A percentile compares a stretch with the other conserved stretches of the same genome.
phyloP scores from a whole-genome alignment of 129 eudicot species.

The Scalesia atractyloides region DNA sequence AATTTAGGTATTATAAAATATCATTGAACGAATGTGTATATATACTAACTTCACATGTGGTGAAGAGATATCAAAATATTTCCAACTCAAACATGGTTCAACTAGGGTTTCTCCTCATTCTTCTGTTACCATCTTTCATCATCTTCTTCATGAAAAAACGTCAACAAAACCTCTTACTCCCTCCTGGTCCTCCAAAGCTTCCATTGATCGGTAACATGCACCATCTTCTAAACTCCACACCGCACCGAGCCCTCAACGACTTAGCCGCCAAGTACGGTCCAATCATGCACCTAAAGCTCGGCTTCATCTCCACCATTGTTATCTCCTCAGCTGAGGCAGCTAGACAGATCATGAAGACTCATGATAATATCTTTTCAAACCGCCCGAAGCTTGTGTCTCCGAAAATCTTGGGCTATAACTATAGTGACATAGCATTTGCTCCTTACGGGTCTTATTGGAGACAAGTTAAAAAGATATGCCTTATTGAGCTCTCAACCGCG shows the following conservation, averaged over 20 bases:
- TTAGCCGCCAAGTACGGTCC: slow-evolving; percentile 32
- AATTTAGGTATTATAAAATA: too few relatives aligned
- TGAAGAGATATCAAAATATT: not conserved
- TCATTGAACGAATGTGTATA: too few relatives aligned
- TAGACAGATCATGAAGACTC: slow-evolving; percentile 33
- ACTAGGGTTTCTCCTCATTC: slow-evolving; percentile 2
- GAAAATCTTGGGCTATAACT: slow-evolving; percentile 24
- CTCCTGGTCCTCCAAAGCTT: slow-evolving; percentile 40
- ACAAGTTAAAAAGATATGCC: slow-evolving; percentile 33
- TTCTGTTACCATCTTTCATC: not conserved
- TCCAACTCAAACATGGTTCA: slow-evolving; percentile 23
- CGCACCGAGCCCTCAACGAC: slow-evolving; percentile 24
- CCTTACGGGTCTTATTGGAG: slow-evolving; percentile 41
- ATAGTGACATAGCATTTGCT: slow-evolving; percentile 30
- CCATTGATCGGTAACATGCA: slow-evolving; percentile 35
- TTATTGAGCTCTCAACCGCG: slow-evolving; percentile 23
- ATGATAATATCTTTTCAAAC: slow-evolving; percentile 25
- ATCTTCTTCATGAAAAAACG: slow-evolving; percentile 19
- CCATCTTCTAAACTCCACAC: slow-evolving; percentile 20
- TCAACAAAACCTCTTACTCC: slow-evolving; percentile 18
- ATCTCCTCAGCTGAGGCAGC: slow-evolving; percentile 39
- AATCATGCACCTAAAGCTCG: slow-evolving; percentile 41
- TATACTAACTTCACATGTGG: too few relatives aligned
- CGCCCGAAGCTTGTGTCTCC: slow-evolving; percentile 35
- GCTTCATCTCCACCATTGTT: slow-evolving; percentile 31